Evolutionary conservation across 2,329 filamentous ascomycete genomes (phyloP).

Genomic region (Proliferodiscus dingleyae): DNA sequence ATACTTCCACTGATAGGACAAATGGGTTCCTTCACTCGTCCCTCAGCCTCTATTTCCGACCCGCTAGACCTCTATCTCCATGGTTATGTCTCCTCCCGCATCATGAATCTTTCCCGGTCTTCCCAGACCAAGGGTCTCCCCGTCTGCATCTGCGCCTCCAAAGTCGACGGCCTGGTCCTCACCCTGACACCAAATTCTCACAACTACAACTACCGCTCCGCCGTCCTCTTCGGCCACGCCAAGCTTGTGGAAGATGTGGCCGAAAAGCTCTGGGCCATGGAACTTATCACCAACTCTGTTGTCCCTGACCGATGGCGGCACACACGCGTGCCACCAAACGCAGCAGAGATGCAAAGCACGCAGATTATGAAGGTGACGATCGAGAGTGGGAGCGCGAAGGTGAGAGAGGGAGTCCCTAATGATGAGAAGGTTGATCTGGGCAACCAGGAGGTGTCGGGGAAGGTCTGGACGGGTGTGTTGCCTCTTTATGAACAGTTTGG

Average conservation of each 20-base stretch:
- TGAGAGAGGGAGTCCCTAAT: constrained; percentile 59
- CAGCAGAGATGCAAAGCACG: constrained; percentile 69
- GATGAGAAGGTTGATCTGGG: constrained; percentile 46
- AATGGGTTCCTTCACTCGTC: constrained; percentile 67
- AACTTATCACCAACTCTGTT: constrained; percentile 70
- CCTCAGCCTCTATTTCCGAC: constrained; percentile 60
- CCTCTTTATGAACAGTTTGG: constrained; percentile 62
- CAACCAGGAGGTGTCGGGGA: constrained; percentile 36
- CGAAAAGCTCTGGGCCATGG: constrained; percentile 75
- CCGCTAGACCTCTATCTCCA: constrained; percentile 76
- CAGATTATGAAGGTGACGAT: constrained; percentile 66
- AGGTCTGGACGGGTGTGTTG: constrained; percentile 54
- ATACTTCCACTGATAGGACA: constrained; percentile 82
- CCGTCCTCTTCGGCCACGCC: constrained; percentile 71
- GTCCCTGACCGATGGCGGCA: constrained; percentile 65
- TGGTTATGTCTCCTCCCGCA: constrained; percentile 72
- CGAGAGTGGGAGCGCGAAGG: constrained; percentile 69
- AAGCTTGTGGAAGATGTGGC: constrained; percentile 57
- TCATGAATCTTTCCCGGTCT: constrained; percentile 59
- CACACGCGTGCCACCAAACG: constrained; percentile 64
- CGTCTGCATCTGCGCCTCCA: constrained; percentile 65
- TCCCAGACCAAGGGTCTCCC: constrained; percentile 53
- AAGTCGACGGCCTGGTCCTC: constrained; percentile 75
- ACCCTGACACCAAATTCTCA: constrained; percentile 77
- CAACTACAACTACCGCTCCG: constrained; percentile 83